Percentiles rank a stretch among this genome's conserved stretches.
phyloP scores from a whole-genome alignment of 495 filamentous ascomycete species.

The Podospora comata region DNA sequence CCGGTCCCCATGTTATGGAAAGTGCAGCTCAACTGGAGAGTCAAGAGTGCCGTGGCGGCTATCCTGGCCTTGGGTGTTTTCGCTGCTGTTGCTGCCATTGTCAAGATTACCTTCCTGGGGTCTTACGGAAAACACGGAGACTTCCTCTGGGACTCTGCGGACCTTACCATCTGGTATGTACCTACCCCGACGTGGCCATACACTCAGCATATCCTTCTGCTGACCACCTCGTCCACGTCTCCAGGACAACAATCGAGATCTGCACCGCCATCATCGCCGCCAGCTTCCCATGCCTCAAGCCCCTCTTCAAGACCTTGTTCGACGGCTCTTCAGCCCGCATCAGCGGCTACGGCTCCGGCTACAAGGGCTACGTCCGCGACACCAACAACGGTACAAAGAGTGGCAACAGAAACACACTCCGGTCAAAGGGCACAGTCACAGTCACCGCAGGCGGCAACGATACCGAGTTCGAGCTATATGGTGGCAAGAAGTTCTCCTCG shows the following conservation, averaged over 20 bases:
- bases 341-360: slow-evolving; percentile 13
- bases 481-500: slow-evolving; percentile 5
- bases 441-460: not conserved
- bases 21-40: slow-evolving; percentile 42
- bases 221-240: not conserved
- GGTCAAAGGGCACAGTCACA: not conserved
- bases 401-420: not conserved
- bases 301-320: slow-evolving; percentile 23
- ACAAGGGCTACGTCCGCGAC: slow-evolving; percentile 17
- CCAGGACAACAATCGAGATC: slow-evolving; percentile 23
- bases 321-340: slow-evolving; percentile 13
- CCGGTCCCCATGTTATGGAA: slow-evolving; percentile 47
- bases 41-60: slow-evolving; percentile 40
- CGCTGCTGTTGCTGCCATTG: slow-evolving; percentile 45
- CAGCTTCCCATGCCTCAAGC: slow-evolving; percentile 19
- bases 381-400: not conserved
- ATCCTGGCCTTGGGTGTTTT: slow-evolving; percentile 47
- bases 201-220: not conserved
- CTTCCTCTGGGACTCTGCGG: slow-evolving; percentile 43
- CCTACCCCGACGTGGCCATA: not conserved
- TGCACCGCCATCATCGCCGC: slow-evolving; percentile 24
- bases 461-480: slow-evolving; percentile 17
- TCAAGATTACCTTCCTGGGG: slow-evolving; percentile 42
- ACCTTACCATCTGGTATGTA: slow-evolving; percentile 35
- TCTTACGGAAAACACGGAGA: slow-evolving; percentile 43